Base-by-base conservation (phyloP, 306 rosid genomes). In the Corylus americana region DNA sequence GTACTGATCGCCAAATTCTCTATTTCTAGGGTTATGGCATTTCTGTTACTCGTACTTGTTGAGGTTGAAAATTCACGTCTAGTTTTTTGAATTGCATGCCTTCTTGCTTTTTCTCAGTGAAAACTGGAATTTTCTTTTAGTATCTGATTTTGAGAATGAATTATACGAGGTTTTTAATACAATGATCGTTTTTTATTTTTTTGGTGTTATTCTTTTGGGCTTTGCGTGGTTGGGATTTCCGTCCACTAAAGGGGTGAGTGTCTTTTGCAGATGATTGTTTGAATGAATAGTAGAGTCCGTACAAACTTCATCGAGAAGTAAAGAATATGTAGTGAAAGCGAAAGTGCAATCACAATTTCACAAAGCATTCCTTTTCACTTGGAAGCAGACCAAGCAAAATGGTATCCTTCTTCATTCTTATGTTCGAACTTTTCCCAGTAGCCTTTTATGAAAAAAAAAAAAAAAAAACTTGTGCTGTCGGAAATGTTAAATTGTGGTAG, bases 351-450 rank as follows among this genome's bases (percentile, higher is more conserved):
- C 47, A 44, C 35, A 31, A 31, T 31, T 31, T 2, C 35, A 31
- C 45, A 39, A 20, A 35, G 16, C 31, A 7, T 45, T 76, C 68
- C 17, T 50, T 18, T 5, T 48, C 17, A 75, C 53, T 49, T 61
- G 13, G 77, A 57, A 57, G 35, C 51, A 4, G 16, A 42, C 53
- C 74, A 67, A 70, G 78, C 54, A 57, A 84, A 77, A 84, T 84
- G 87, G 84, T 80, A 68, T 22, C 50, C 49, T 67, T 67, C 50
- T 67, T 8, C 25, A 39, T 37, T 67, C 50, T 67, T 42, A 42
- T 17, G 27, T 42, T 39, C 16, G 13, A 67, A 67, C 50, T 67
- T 35, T 64, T 42, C 12, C 25, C 50, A 16, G 8, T 8, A 17
- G 7, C 18, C 18, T 7, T 37, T 5, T 12, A 29, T 3, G 7